These are phyloP conservation scores for Paramecium pentaurelia DNA, from an alignment of 73 alveolate species.

Conservation along the genomic window DNA sequence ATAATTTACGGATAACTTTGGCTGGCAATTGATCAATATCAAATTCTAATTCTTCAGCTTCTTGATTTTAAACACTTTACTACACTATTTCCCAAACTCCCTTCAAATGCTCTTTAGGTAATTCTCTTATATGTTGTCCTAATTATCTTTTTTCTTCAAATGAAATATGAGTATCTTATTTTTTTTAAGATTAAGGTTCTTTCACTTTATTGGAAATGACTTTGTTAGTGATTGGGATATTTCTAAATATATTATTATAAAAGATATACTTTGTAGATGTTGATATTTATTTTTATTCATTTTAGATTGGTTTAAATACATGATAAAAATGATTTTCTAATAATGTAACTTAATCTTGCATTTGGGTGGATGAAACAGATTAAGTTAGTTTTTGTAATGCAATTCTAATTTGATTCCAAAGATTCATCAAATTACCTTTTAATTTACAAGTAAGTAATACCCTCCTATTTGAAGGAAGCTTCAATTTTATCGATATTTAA, in stretches of 20 bases:
- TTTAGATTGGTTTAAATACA: background rate
- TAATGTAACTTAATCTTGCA: background rate
- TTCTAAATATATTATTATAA: background rate
- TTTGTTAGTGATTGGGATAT: background rate
- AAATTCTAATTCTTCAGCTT: constrained; percentile 76
- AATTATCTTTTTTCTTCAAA: constrained; percentile 51
- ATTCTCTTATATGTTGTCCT: constrained; percentile 45
- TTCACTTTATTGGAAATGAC: background rate
- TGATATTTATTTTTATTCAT: background rate
- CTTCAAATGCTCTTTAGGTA: constrained; percentile 41
- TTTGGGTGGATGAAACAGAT: background rate
- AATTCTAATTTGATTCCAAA: background rate
- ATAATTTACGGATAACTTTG: constrained; percentile 74
- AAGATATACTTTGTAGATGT: background rate
- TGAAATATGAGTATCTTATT: constrained; percentile 27
- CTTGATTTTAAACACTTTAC: background rate
- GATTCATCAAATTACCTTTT: background rate
- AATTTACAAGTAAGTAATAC: constrained; percentile 28
- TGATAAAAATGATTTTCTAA: background rate
- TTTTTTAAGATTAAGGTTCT: background rate
- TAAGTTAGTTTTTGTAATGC: background rate
- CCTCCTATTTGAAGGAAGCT: constrained; percentile 19
- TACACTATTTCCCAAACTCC: constrained; percentile 63
- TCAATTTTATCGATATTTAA: constrained; percentile 15
- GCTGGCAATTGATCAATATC: constrained; percentile 82